These are phyloP conservation scores for Niebla homalea DNA, from an alignment of 495 filamentous ascomycete genomes.

Conservation along the genomic window DNA sequence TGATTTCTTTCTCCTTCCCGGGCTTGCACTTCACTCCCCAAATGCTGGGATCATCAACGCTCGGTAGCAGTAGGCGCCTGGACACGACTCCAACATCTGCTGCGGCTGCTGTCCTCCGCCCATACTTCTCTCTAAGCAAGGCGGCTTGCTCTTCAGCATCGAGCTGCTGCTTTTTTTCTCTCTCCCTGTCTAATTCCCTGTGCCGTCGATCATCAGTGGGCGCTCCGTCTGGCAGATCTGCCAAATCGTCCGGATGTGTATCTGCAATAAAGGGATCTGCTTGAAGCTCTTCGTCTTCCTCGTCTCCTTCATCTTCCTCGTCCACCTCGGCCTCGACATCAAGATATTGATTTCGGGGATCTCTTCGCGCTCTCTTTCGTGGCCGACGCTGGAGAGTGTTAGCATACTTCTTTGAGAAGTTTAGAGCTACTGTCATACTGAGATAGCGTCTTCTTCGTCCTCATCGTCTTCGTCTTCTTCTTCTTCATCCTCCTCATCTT, in stretches of 20 bases:
- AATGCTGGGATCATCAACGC: conserved; percentile 89
- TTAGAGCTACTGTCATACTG: conserved; percentile 26
- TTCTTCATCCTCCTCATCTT: conserved; percentile 35
- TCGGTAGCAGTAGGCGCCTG: conserved; percentile 79
- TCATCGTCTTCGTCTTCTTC: conserved; percentile 43
- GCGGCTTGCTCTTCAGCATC: conserved; percentile 91
- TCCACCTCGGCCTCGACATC: conserved; percentile 96
- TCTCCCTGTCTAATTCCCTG: conserved; percentile 82
- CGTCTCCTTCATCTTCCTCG: conserved; percentile 84
- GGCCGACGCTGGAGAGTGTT: conserved; percentile 46
- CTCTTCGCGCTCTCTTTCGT: conserved; percentile 58
- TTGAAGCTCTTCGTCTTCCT: conserved; percentile 75
- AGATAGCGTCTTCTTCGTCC: conserved; percentile 47
- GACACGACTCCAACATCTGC: conserved; percentile 58
- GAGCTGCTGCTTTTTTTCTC: conserved; percentile 69
- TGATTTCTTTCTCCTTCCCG: conserved; percentile 84
- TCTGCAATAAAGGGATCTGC: conserved; percentile 72
- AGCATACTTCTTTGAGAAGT: background rate
- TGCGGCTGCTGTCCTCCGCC: conserved; percentile 42
- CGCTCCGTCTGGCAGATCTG: conserved; percentile 62
- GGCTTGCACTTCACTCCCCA: conserved; percentile 89
- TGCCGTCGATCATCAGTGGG: conserved; percentile 84
- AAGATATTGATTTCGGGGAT: conserved; percentile 66
- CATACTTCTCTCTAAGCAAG: conserved; percentile 72
- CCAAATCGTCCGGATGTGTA: conserved; percentile 79